These are phyloP conservation scores for Clavispora phyllophila DNA, from an alignment of 805 yeast genomes.

Conservation along the genomic window DNA sequence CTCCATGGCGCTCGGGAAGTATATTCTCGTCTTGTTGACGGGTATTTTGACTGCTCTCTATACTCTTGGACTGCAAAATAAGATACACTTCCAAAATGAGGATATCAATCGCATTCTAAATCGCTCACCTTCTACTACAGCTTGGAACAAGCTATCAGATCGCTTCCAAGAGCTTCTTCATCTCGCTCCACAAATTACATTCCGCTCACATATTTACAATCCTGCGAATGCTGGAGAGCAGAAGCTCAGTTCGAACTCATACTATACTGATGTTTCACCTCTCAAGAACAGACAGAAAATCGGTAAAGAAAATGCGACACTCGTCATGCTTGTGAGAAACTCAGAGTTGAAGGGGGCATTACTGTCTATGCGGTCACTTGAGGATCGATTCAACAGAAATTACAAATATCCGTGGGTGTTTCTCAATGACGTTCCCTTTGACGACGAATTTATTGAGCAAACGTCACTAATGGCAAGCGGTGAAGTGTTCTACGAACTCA, in stretches of 20 bases:
- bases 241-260: conserved; percentile 14
- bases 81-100: not conserved
- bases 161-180: not conserved
- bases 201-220: conserved; percentile 7
- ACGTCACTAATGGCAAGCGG: conserved; percentile 44
- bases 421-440: conserved; percentile 39
- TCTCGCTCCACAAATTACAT: not conserved
- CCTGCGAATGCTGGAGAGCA: conserved; percentile 12
- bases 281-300: conserved; percentile 28
- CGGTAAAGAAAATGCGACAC: conserved; percentile 74
- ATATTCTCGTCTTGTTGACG: not conserved
- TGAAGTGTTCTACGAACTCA: conserved; percentile 34
- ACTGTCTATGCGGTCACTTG: conserved; percentile 37
- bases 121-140: not conserved
- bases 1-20: not conserved
- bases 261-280: conserved; percentile 15
- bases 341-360: conserved; percentile 73
- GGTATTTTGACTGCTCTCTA: not conserved
- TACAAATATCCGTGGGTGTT: conserved; percentile 43
- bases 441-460: conserved; percentile 35
- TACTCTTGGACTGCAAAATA: not conserved
- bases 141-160: not conserved
- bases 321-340: conserved; percentile 84
- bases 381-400: conserved; percentile 37
- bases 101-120: conserved; percentile 1